Evolutionary conservation across 805 yeast genomes (phyloP).

Genomic region (Nakazawaea wickerhamii): DNA sequence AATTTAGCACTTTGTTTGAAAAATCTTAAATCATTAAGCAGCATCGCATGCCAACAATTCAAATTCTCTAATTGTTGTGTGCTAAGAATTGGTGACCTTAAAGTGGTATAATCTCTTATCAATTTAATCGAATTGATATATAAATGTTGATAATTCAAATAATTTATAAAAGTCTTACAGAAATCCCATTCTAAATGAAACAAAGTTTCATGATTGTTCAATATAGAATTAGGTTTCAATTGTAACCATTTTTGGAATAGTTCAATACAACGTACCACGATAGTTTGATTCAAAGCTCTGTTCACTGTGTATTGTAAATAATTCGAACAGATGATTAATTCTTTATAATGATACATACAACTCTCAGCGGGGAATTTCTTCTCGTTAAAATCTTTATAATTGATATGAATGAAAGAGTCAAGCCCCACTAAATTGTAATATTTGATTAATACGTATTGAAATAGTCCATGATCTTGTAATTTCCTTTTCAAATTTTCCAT

Average conservation of each 20-base stretch:
- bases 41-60: slow-evolving; percentile 3
- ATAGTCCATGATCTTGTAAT: slow-evolving; percentile 15
- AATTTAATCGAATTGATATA: slow-evolving; percentile 14
- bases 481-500: slow-evolving; percentile 14
- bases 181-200: slow-evolving; percentile 27
- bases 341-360: slow-evolving; percentile 9
- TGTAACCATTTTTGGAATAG: slow-evolving; percentile 17
- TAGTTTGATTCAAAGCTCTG: slow-evolving; percentile 20
- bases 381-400: slow-evolving; percentile 11
- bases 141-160: slow-evolving; percentile 21
- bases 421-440: slow-evolving; percentile 22
- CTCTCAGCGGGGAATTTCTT: slow-evolving; percentile 13
- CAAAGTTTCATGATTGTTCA: slow-evolving; percentile 8
- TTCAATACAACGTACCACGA: slow-evolving; percentile 19
- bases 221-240: slow-evolving; percentile 4
- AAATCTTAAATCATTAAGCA: slow-evolving; percentile 10
- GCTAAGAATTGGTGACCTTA: not conserved
- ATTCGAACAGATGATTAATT: slow-evolving; percentile 21
- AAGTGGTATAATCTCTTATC: slow-evolving; percentile 13
- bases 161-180: slow-evolving; percentile 19
- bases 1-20: slow-evolving; percentile 16
- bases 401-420: slow-evolving; percentile 8
- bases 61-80: slow-evolving; percentile 8
- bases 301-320: slow-evolving; percentile 21
- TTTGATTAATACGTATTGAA: slow-evolving; percentile 16